These are phyloP conservation scores for Wickerhamiella vanderwaltii DNA, from an alignment of 805 yeast species.

Conservation along the genomic window DNA sequence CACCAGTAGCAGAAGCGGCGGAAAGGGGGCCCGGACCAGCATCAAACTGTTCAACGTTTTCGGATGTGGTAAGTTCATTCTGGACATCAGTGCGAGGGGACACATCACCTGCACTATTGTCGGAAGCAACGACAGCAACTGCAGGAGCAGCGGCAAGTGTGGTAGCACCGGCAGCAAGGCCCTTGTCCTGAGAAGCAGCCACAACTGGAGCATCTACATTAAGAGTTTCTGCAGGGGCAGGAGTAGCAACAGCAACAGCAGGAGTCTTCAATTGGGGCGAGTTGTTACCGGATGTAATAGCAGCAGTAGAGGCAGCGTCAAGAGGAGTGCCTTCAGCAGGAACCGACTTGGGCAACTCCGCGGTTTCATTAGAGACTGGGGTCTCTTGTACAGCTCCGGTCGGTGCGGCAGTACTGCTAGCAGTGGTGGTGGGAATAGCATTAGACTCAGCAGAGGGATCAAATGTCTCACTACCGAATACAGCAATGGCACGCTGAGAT, in stretches of 20 bases:
- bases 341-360: conserved; percentile 1
- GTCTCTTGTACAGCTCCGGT: too few species aligned
- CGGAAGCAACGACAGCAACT: too few species aligned
- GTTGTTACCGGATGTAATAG: not conserved
- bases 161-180: conserved; percentile 12
- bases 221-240: conserved; percentile 13
- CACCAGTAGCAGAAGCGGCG: not conserved
- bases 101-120: too few species aligned
- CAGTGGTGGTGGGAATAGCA: conserved; percentile 4
- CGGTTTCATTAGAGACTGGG: too few species aligned
- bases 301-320: conserved; percentile 7
- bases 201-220: conserved; percentile 17
- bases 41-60: too few species aligned
- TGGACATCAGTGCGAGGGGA: too few species aligned
- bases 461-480: conserved; percentile 8
- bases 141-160: not conserved
- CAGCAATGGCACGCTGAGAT: conserved; percentile 15
- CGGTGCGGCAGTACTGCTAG: conserved; percentile 4
- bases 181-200: conserved; percentile 22
- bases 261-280: conserved; percentile 3
- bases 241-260: not conserved
- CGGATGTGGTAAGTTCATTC: too few species aligned
- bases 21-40: too few species aligned
- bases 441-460: conserved; percentile 5
- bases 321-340: not conserved